Evolutionary conservation across 73 alveolate species (phyloP).

Genomic region (Symbiodinium natans): DNA sequence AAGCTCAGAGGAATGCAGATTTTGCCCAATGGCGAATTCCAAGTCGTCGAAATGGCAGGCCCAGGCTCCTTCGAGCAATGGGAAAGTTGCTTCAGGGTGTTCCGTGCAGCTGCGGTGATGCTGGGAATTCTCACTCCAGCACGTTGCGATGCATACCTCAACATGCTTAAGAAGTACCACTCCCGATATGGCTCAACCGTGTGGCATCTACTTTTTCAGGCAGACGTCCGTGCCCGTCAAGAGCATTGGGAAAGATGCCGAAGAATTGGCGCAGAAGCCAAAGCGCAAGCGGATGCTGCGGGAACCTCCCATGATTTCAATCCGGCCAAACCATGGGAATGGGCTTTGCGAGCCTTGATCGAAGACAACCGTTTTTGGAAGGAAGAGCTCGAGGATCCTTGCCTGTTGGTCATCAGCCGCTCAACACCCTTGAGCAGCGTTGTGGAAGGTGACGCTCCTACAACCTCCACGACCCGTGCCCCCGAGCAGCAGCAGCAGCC

Average conservation of each 20-base stretch:
- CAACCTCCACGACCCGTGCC: no score
- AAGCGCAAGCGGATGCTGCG: not conserved
- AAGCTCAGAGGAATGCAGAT: not conserved
- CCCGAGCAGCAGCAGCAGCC: not conserved
- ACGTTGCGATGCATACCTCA: not conserved
- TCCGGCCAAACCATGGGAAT: slow-evolving; percentile 11
- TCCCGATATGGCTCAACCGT: not conserved
- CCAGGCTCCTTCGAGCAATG: not conserved
- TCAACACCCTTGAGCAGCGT: not conserved
- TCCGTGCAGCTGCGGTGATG: not conserved
- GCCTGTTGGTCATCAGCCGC: not conserved
- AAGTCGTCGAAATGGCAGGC: not conserved
- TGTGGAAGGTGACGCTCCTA: not conserved
- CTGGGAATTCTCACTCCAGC: not conserved
- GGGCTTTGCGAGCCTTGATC: not conserved
- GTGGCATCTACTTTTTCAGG: not conserved
- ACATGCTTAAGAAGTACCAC: not conserved
- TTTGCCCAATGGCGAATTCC: not conserved
- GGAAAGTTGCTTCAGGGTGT: not conserved
- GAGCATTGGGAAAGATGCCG: not conserved
- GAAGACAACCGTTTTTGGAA: not conserved
- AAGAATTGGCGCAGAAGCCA: not conserved
- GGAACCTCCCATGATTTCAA: not conserved
- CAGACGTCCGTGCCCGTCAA: slow-evolving; percentile 1
- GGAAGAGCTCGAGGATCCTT: slow-evolving; percentile 17